Evolutionary conservation across 163 green algal species (phyloP).

Genomic region (Chlamydomonas reinhardtii): DNA sequence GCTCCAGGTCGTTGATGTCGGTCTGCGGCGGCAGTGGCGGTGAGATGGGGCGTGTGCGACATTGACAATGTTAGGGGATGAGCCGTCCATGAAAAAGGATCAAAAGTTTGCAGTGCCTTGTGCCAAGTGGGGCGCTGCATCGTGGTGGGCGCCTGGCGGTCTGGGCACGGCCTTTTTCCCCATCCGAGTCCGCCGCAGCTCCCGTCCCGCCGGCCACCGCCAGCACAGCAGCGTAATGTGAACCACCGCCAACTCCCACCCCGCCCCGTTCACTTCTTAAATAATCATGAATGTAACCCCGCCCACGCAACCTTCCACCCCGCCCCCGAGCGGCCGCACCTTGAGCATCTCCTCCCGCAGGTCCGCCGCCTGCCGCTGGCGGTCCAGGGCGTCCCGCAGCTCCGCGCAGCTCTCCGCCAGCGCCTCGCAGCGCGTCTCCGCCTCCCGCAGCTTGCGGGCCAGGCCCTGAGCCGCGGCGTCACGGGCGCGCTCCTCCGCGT

Average conservation of each 20-base stretch:
- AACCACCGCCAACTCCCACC: too few relatives aligned
- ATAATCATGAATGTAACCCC: too few relatives aligned
- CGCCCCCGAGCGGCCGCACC: conserved; percentile 40
- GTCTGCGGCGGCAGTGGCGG: conserved; percentile 44
- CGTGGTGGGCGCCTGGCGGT: too few relatives aligned
- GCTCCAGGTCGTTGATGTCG: conserved; percentile 77
- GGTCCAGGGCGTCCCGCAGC: conserved; percentile 84
- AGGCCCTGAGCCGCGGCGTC: conserved; percentile 51
- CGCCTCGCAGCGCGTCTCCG: conserved; percentile 77
- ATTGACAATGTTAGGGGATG: too few relatives aligned
- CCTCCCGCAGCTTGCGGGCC: conserved; percentile 66
- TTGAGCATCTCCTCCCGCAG: conserved; percentile 87
- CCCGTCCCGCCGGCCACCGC: neutral
- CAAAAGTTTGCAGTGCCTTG: too few relatives aligned
- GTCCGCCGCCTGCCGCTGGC: conserved; percentile 78
- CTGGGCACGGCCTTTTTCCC: too few relatives aligned
- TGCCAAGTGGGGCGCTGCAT: too few relatives aligned
- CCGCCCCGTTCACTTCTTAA: too few relatives aligned
- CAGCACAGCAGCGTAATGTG: too few relatives aligned
- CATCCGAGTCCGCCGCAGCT: too few relatives aligned
- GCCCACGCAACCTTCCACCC: neutral
- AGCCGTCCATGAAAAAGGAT: too few relatives aligned
- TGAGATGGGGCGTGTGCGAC: too few relatives aligned
- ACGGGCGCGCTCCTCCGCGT: conserved; percentile 56
- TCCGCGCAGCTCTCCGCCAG: conserved; percentile 80